These are phyloP conservation scores for Penicillium cosmopolitanum DNA, from an alignment of 495 filamentous ascomycete genomes.

Conservation along the genomic window DNA sequence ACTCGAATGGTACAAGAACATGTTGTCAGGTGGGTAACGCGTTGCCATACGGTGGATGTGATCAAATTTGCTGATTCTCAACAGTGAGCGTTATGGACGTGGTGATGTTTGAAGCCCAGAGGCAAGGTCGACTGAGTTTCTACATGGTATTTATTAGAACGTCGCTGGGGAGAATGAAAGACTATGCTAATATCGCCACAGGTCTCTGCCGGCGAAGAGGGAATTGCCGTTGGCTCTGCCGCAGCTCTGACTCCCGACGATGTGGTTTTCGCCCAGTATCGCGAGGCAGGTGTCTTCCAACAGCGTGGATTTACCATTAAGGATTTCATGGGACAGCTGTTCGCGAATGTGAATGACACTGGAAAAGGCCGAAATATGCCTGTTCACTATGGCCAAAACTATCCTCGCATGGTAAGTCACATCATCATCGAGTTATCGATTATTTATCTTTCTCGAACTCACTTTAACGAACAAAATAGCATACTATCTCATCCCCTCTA, in stretches of 20 bases:
- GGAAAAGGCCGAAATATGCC: conserved; percentile 96
- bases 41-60: neutral
- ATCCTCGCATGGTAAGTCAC: conserved; percentile 73
- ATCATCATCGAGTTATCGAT: neutral
- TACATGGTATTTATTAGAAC: conserved; percentile 71
- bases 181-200: conserved; percentile 23
- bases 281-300: conserved; percentile 87
- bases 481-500: conserved; percentile 90
- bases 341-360: conserved; percentile 81
- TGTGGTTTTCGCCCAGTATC: conserved; percentile 92
- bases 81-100: conserved; percentile 88
- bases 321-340: conserved; percentile 94
- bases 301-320: conserved; percentile 85
- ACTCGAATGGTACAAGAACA: conserved; percentile 66
- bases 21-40: conserved; percentile 58
- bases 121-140: conserved; percentile 84
- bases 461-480: conserved; percentile 47
- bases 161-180: too few species aligned
- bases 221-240: conserved; percentile 84
- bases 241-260: conserved; percentile 81
- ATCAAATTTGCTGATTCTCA: conserved; percentile 13
- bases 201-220: conserved; percentile 94
- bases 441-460: neutral
- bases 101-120: conserved; percentile 88
- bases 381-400: conserved; percentile 87